Base-by-base conservation (phyloP, 148 eudicot species). In the Camellia lanceoleosa region DNA sequence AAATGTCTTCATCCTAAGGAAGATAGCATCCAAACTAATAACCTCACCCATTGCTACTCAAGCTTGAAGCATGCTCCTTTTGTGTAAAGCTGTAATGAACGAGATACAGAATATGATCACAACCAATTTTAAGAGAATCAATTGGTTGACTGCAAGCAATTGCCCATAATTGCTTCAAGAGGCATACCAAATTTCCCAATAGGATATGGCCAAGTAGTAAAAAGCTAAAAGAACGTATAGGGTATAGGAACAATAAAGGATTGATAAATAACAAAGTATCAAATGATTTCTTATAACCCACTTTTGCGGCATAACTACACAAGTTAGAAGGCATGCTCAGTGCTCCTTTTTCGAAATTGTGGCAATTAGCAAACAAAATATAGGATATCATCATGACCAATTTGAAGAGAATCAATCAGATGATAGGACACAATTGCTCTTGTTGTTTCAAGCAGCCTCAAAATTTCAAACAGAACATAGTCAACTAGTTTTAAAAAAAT, bases 1-100 rank as follows among this genome's bases (percentile, higher is more conserved):
- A 47, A 55, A 30, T 73, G 76, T 4, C 49, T 70, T 46, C 14
- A 19, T 70, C 75, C 73, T 13, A 78, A 20, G 23, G 49, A 52
- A 68, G 64, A 68, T 12, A 68, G 54, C 54, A 16, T 78, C 43
- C 77, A 12, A 23, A 41, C 30, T 54, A 77, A 66, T 7, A 15
- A 65, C 58, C 44, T 77, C 63, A 12, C 14, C 15, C 38, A 9
- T 13, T 77, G 47, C 2, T 0, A 23, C 46, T 1, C n/a, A 76
- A 51, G 6, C 44, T 49, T 9, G 14, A 7, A 52, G 65, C 65
- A 43, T 41, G 52, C 66, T 60, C 66, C 41, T 75, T 75, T 60
- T 5, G 9, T 41, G 67, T 8, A 23, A 75, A 44, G 55, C 61
- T 47, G 8, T 38, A 14, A 75, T 23, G 5, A 61, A 75, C 54